Evolutionary conservation across 805 yeast genomes (phyloP).

Genomic region (Ascoidea asiatica): DNA sequence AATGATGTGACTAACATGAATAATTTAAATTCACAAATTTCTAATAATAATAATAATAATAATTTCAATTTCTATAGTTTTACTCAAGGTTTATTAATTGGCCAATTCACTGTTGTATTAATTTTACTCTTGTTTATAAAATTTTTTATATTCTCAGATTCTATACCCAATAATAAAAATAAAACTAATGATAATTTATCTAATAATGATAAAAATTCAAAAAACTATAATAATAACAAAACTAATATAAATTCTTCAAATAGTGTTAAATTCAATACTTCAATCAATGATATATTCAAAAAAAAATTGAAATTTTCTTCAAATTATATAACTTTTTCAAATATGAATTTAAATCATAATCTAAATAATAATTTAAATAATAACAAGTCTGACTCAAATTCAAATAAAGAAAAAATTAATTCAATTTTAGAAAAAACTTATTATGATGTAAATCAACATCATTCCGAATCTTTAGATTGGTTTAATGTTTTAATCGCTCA

Average conservation of each 20-base stretch:
- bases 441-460: slow-evolving; percentile 78
- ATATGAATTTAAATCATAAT: slow-evolving; percentile 17
- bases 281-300: too few species aligned
- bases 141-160: slow-evolving; percentile 67
- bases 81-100: slow-evolving; percentile 61
- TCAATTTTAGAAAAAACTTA: slow-evolving; percentile 79
- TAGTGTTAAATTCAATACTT: too few species aligned
- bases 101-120: slow-evolving; percentile 60
- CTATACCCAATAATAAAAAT: slow-evolving; percentile 24
- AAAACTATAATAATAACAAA: slow-evolving; percentile 11
- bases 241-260: not conserved
- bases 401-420: slow-evolving; percentile 17
- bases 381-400: slow-evolving; percentile 13
- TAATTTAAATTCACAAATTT: too few species aligned
- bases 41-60: too few species aligned
- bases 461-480: slow-evolving; percentile 92
- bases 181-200: slow-evolving; percentile 22
- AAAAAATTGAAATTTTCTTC: slow-evolving; percentile 9
- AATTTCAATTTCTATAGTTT: slow-evolving; percentile 20
- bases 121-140: slow-evolving; percentile 51
- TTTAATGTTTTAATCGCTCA: slow-evolving; percentile 91
- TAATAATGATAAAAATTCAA: slow-evolving; percentile 9
- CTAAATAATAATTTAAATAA: slow-evolving; percentile 15
- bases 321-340: slow-evolving; percentile 12
- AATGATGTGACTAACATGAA: too few species aligned